Conservation (phyloP, 305 asterid species). For the Solanum hybrid region DNA sequence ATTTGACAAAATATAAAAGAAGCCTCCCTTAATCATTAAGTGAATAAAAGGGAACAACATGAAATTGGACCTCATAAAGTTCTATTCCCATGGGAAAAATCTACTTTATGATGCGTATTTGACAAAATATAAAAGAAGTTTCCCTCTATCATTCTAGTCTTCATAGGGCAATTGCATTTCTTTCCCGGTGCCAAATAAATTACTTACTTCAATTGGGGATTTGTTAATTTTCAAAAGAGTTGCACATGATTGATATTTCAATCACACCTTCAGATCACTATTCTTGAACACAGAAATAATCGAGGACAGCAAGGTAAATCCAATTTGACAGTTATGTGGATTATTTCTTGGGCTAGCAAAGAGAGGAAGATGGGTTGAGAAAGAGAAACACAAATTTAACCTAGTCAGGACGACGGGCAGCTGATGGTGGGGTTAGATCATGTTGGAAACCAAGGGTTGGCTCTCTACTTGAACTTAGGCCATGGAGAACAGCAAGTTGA, state of each 20-base stretch:
- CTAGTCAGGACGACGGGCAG: neutral
- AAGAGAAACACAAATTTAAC: neutral
- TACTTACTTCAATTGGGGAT: neutral
- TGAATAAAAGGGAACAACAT: neutral
- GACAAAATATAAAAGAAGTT: neutral
- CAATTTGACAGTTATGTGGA: neutral
- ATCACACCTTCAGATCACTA: neutral
- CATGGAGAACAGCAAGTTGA: neutral
- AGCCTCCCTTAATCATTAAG: neutral
- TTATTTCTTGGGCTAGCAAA: neutral
- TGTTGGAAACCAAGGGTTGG: neutral
- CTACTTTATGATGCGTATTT: neutral
- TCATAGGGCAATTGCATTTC: neutral
- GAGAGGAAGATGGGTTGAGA: neutral
- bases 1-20: neutral
- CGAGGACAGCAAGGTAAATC: neutral
- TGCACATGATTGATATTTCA: neutral
- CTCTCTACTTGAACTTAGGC: neutral
- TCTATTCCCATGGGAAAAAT: neutral
- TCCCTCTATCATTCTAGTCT: neutral
- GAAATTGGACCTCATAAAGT: neutral
- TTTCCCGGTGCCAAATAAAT: neutral
- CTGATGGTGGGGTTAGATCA: neutral
- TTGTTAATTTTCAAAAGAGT: neutral
- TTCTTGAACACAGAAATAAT: neutral